phyloP scores from a whole-genome alignment of 331 rosid species.

The Arachis monticola region DNA sequence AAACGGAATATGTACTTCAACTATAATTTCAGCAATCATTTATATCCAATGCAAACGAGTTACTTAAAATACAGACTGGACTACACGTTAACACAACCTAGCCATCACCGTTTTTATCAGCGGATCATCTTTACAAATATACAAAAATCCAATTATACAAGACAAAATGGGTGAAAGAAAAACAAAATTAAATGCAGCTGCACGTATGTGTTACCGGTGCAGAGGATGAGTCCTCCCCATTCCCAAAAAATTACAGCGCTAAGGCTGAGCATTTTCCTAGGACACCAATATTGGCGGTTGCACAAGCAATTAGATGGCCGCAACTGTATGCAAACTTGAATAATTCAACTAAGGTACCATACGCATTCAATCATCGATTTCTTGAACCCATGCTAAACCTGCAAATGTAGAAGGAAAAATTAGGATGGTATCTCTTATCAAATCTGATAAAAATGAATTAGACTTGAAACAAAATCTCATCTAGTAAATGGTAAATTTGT shows the following conservation, averaged over 20 bases:
- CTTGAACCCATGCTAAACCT: conserved; percentile 81
- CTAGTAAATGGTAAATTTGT: too few species aligned
- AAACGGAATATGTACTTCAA: conserved; percentile 22
- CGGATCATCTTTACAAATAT: conserved; percentile 45
- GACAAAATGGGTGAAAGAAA: conserved; percentile 47
- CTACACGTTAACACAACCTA: conserved; percentile 47
- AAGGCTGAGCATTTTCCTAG: conserved; percentile 43
- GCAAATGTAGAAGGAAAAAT: conserved; percentile 32
- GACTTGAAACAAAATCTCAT: conserved; percentile 8
- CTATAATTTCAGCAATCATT: conserved; percentile 32
- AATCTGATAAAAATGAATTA: background rate
- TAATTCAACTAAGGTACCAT: too few species aligned
- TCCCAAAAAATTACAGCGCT: conserved; percentile 43
- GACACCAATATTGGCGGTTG: conserved; percentile 35
- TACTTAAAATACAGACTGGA: conserved; percentile 19
- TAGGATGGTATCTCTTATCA: conserved; percentile 28
- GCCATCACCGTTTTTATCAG: conserved; percentile 32
- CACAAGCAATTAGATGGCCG: conserved; percentile 36
- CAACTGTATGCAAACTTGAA: conserved; percentile 30
- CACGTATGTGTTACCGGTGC: conserved; percentile 55
- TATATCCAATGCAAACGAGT: conserved; percentile 45
- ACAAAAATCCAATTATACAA: conserved; percentile 50
- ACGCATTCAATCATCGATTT: conserved; percentile 59
- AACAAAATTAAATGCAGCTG: conserved; percentile 51
- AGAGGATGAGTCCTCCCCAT: conserved; percentile 42